Evolutionary conservation across 768 basidiomycete species (phyloP).

Genomic region (Suillus americanus): DNA sequence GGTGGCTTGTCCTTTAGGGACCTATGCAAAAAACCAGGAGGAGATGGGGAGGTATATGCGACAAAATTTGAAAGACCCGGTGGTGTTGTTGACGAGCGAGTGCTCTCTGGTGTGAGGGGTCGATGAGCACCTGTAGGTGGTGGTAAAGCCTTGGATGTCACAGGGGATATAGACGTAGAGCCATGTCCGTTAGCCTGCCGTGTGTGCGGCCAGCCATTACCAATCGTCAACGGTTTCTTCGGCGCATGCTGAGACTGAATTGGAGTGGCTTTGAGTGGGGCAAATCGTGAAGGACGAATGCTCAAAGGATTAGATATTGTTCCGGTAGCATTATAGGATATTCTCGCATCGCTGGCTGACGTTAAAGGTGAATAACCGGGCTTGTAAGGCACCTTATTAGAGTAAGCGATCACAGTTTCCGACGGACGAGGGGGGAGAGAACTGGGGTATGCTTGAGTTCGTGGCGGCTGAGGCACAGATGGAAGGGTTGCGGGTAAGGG

Average conservation of each 20-base stretch:
- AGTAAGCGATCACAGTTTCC: slow-evolving; percentile 13
- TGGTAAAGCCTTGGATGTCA: slow-evolving; percentile 17
- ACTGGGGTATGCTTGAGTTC: slow-evolving; percentile 6
- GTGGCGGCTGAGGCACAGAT: slow-evolving; percentile 15
- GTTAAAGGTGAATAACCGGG: slow-evolving; percentile 27
- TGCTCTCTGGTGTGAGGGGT: slow-evolving; percentile 30
- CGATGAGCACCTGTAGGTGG: slow-evolving; percentile 15
- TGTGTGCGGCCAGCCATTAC: slow-evolving; percentile 47
- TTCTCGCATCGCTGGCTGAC: slow-evolving; percentile 27
- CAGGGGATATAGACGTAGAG: slow-evolving; percentile 4
- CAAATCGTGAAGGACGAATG: slow-evolving; percentile 46
- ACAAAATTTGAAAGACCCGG: slow-evolving; percentile 32
- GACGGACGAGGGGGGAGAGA: slow-evolving; percentile 20
- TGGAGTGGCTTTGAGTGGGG: slow-evolving; percentile 13
- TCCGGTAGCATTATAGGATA: slow-evolving; percentile 41
- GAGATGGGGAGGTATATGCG: slow-evolving; percentile 34
- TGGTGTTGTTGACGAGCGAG: slow-evolving; percentile 33
- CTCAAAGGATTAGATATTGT: slow-evolving; percentile 53
- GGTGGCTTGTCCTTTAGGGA: slow-evolving; percentile 25
- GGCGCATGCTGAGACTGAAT: slow-evolving; percentile 16
- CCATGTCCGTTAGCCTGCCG: slow-evolving; percentile 26
- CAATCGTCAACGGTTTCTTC: slow-evolving; percentile 43
- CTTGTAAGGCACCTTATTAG: slow-evolving; percentile 17
- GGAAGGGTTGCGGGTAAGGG: slow-evolving; percentile 11
- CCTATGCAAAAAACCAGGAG: slow-evolving; percentile 34